phyloP scores from a whole-genome alignment of 306 rosid genomes.

The barrel medic (Medicago truncatula) region DNA sequence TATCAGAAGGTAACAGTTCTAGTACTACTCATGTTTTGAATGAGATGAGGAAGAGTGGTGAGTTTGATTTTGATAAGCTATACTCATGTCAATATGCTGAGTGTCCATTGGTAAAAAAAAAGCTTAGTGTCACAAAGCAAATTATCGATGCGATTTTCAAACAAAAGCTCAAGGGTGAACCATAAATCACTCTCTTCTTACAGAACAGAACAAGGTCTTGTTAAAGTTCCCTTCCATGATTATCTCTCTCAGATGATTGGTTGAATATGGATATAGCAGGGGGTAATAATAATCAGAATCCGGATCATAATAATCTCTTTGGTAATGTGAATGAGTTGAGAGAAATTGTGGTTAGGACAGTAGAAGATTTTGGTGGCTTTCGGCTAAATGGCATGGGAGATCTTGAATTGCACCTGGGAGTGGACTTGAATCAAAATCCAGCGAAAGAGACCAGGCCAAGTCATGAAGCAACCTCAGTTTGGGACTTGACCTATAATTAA shows the following conservation, averaged over 20 bases:
- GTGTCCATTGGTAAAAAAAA: conserved; percentile 18
- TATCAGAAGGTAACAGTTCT: too few relatives aligned
- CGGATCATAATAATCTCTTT: neutral
- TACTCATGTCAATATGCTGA: conserved; percentile 40
- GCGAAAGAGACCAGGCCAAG: conserved; percentile 12
- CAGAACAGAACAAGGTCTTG: neutral
- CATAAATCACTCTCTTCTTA: conserved; percentile 42
- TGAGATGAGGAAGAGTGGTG: too few relatives aligned
- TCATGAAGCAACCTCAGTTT: conserved; percentile 54
- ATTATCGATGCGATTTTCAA: conserved; percentile 39
- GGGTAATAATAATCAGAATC: neutral
- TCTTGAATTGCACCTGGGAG: conserved; percentile 34
- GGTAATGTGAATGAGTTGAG: conserved; percentile 12
- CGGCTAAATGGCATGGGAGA: conserved; percentile 46
- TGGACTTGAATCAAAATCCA: conserved; percentile 39
- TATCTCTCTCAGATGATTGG: conserved; percentile 42
- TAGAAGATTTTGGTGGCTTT: conserved; percentile 40
- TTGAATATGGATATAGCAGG: conserved; percentile 48
- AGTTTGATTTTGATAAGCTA: neutral
- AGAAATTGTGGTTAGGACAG: conserved; percentile 4
- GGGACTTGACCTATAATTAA: conserved; percentile 50
- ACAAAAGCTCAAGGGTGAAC: conserved; percentile 48
- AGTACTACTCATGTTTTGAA: too few relatives aligned
- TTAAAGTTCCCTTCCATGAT: neutral
- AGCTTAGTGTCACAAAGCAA: conserved; percentile 15